Conservation (phyloP, 345 rosid genomes). For the Psidium friedrichsthalianum region DNA sequence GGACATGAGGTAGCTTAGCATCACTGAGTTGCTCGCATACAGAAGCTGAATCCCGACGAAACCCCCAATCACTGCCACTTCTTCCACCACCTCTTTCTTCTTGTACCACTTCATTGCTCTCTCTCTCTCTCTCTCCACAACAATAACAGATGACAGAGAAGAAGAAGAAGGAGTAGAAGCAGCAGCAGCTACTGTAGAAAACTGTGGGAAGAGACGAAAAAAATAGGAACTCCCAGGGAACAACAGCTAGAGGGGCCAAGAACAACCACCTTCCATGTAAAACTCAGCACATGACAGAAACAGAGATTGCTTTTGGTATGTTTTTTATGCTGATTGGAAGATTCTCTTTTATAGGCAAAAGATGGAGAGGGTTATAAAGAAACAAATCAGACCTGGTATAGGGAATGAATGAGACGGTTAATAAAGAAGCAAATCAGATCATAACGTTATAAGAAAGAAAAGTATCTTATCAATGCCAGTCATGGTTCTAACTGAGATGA, state of each 20-base stretch:
- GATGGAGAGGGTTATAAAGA: background rate
- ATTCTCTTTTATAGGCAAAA: background rate
- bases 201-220: background rate
- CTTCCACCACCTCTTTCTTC: conserved; percentile 23
- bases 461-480: background rate
- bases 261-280: background rate
- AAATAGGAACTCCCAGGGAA: background rate
- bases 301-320: background rate
- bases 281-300: background rate
- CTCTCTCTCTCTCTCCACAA: background rate
- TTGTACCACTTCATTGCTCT: background rate
- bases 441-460: no score
- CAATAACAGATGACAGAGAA: background rate
- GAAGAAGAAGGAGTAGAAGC: background rate
- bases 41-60: conserved; percentile 54
- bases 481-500: background rate
- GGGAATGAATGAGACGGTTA: background rate
- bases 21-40: conserved; percentile 48
- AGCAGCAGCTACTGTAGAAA: background rate
- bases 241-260: background rate
- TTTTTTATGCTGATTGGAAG: background rate
- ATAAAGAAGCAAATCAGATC: background rate
- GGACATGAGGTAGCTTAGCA: no score
- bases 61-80: conserved; percentile 45
- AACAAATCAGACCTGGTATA: background rate